These are phyloP conservation scores for Dactylellina haptotyla DNA, from an alignment of 2,329 filamentous ascomycete species.

Conservation along the genomic window DNA sequence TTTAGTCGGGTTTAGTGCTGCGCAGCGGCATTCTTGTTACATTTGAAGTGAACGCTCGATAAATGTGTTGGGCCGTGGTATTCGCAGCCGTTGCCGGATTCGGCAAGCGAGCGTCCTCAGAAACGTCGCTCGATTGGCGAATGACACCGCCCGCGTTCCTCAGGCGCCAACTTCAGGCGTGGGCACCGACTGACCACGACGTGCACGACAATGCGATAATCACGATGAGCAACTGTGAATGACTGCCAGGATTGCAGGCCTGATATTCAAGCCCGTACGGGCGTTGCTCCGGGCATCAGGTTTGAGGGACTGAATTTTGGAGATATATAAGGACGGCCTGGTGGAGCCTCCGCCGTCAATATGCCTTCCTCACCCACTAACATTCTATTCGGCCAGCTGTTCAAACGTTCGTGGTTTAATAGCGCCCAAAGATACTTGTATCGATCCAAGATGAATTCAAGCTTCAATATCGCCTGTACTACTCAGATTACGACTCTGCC, in stretches of 20 bases:
- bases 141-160: background rate
- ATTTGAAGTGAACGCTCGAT: no score
- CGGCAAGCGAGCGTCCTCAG: no score
- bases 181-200: background rate
- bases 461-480: background rate
- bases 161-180: constrained; percentile 7
- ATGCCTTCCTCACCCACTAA: constrained; percentile 13
- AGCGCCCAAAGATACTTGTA: constrained; percentile 11
- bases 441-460: constrained; percentile 4
- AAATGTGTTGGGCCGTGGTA: no score
- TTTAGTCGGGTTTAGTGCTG: no score
- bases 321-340: background rate
- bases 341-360: constrained; percentile 2
- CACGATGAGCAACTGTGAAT: background rate
- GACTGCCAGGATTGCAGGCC: background rate
- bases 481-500: constrained; percentile 33
- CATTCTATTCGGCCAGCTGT: background rate
- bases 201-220: background rate
- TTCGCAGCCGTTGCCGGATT: no score
- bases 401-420: constrained; percentile 14
- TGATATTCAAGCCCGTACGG: constrained; percentile 1
- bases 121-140: no score
- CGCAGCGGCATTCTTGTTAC: no score
- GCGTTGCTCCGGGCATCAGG: background rate
- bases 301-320: constrained; percentile 1